phyloP scores from a whole-genome alignment of 441 rosid genomes.

The Capsella rubella region DNA sequence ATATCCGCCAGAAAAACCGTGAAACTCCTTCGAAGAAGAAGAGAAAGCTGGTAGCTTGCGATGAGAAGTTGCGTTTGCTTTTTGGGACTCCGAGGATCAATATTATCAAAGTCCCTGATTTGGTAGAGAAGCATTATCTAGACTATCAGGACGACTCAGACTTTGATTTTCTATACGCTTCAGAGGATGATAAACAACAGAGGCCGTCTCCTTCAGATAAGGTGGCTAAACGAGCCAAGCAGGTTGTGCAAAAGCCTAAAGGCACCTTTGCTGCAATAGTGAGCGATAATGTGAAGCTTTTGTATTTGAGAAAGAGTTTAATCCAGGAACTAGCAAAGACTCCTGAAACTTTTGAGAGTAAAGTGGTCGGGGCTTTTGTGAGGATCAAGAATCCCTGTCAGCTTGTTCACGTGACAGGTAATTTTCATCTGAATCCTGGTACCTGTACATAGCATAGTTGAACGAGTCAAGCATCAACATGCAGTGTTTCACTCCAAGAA shows the following conservation, averaged over 20 bases:
- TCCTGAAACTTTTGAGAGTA: slow-evolving; percentile 53
- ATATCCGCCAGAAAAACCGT: slow-evolving; percentile 49
- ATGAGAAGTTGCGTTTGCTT: slow-evolving; percentile 48
- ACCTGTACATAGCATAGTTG: neutral
- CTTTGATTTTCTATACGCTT: slow-evolving; percentile 41
- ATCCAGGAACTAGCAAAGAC: slow-evolving; percentile 55
- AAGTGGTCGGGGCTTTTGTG: slow-evolving; percentile 60
- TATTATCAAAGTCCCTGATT: slow-evolving; percentile 51
- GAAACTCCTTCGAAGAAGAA: slow-evolving; percentile 51
- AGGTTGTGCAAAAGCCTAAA: slow-evolving; percentile 46
- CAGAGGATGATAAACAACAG: slow-evolving; percentile 52
- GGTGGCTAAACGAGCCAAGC: slow-evolving; percentile 36
- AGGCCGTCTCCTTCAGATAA: slow-evolving; percentile 30
- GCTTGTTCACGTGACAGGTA: slow-evolving; percentile 70
- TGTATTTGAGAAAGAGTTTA: slow-evolving; percentile 66
- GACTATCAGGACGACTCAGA: slow-evolving; percentile 56
- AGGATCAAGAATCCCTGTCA: slow-evolving; percentile 59
- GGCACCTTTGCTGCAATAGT: slow-evolving; percentile 58
- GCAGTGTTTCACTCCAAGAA: neutral
- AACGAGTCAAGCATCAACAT: neutral
- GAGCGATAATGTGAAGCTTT: slow-evolving; percentile 58
- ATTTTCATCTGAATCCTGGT: slow-evolving; percentile 20
- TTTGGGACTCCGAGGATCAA: slow-evolving; percentile 55
- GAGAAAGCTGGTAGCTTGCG: slow-evolving; percentile 35
- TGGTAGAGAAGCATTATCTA: slow-evolving; percentile 60